Percentiles rank a stretch among this genome's conserved stretches.
Evolutionary conservation across 2,329 filamentous ascomycete genomes (phyloP).

Genomic region (Venturia oleaginea): DNA sequence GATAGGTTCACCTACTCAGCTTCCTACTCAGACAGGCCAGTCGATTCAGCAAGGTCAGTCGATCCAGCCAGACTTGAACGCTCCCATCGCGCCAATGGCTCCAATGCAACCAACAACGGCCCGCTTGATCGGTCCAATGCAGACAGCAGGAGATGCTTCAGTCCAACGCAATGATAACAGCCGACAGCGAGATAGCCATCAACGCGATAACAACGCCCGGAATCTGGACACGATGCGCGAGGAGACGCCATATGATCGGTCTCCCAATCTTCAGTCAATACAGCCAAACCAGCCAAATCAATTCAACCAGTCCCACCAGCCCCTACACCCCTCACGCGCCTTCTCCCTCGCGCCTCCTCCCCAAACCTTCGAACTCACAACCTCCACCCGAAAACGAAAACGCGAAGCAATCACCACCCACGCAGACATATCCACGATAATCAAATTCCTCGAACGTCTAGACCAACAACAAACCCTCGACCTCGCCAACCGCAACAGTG

Average conservation of each 20-base stretch:
- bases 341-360: neutral
- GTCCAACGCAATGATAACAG: neutral
- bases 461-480: neutral
- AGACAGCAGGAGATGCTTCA: neutral
- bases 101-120: neutral
- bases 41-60: neutral
- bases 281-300: neutral
- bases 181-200: neutral
- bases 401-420: neutral
- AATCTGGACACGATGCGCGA: neutral
- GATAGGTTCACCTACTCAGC: neutral
- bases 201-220: neutral
- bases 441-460: neutral
- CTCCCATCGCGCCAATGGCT: neutral
- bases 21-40: neutral
- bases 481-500: neutral
- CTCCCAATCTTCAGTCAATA: neutral
- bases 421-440: neutral
- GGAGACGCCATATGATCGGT: neutral
- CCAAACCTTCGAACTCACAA: neutral
- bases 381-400: neutral
- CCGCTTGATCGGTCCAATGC: neutral
- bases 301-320: neutral
- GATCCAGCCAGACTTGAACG: neutral
- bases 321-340: neutral